A percentile compares a stretch with the other conserved stretches of the same genome.
These are phyloP conservation scores for Zychaea mexicana DNA, from an alignment of 371 early-diverging fungal genomes.

Conservation along the genomic window DNA sequence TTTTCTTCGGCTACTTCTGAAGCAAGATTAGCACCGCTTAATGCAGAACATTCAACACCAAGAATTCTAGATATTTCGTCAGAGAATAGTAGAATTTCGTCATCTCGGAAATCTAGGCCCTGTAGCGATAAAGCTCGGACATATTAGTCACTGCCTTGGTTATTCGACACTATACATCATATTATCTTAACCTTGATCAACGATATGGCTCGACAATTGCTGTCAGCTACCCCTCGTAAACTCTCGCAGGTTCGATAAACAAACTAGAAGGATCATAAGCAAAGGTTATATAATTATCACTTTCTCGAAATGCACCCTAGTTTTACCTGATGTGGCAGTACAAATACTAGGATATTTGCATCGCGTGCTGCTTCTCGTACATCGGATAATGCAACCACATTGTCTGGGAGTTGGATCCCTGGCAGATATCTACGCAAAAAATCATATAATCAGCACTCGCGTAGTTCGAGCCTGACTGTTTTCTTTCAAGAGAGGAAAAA, in stretches of 20 bases:
- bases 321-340: constrained; percentile 88
- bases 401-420: constrained; percentile 81
- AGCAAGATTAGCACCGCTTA: constrained; percentile 98
- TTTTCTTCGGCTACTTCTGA: constrained; percentile 89
- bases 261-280: constrained; percentile 49
- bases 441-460: not conserved
- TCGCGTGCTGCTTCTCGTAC: constrained; percentile 69
- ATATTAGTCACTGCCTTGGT: not conserved
- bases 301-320: too few relatives aligned
- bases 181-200: constrained; percentile 69
- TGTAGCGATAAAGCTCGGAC: constrained; percentile 1
- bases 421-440: constrained; percentile 84
- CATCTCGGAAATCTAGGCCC: constrained; percentile 30
- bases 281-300: too few relatives aligned
- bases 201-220: constrained; percentile 81
- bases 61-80: constrained; percentile 40
- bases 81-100: constrained; percentile 18
- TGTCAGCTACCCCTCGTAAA: constrained; percentile 63
- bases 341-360: constrained; percentile 93
- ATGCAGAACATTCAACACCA: constrained; percentile 70
- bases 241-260: constrained; percentile 73
- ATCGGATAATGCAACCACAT: constrained; percentile 82
- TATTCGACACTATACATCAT: not conserved
- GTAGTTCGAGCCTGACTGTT: not conserved
- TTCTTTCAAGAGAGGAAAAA: not conserved